A percentile compares a stretch with the other conserved stretches of the same genome.
Conservation (phyloP, 257 asterid genomes). For the Dorcoceras hygrometricum region DNA sequence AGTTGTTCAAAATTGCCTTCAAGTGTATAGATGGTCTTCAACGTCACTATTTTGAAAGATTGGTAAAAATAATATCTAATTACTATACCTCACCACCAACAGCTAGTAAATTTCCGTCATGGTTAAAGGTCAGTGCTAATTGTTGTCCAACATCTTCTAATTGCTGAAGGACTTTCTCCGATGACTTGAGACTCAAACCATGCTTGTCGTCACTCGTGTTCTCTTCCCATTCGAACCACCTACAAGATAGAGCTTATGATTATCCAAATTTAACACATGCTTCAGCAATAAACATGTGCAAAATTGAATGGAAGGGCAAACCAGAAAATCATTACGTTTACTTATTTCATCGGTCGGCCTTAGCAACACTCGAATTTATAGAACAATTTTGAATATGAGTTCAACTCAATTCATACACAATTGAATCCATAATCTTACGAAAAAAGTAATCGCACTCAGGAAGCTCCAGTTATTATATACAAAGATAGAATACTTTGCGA, state of each 20-base stretch:
- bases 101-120: conserved; percentile 81
- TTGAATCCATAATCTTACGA: too few species aligned
- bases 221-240: conserved; percentile 79
- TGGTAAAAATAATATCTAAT: conserved; percentile 12
- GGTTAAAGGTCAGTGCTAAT: conserved; percentile 65
- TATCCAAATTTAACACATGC: conserved; percentile 10
- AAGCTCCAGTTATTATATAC: too few species aligned
- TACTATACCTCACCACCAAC: conserved; percentile 87
- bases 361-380: too few species aligned
- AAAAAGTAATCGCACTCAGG: too few species aligned
- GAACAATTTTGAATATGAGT: too few species aligned
- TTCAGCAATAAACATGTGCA: conserved; percentile 19
- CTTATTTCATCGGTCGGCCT: too few species aligned
- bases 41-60: not conserved
- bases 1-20: not conserved
- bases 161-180: conserved; percentile 55
- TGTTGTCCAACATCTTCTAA: conserved; percentile 89
- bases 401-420: too few species aligned
- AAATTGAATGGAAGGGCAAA: not conserved
- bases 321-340: too few species aligned
- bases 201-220: conserved; percentile 28
- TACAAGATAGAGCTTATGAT: conserved; percentile 29
- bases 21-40: conserved; percentile 6
- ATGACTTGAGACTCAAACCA: conserved; percentile 50
- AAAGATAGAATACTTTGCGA: too few species aligned